Base-by-base conservation (phyloP, 345 rosid species). In the Physaria fendleri region DNA sequence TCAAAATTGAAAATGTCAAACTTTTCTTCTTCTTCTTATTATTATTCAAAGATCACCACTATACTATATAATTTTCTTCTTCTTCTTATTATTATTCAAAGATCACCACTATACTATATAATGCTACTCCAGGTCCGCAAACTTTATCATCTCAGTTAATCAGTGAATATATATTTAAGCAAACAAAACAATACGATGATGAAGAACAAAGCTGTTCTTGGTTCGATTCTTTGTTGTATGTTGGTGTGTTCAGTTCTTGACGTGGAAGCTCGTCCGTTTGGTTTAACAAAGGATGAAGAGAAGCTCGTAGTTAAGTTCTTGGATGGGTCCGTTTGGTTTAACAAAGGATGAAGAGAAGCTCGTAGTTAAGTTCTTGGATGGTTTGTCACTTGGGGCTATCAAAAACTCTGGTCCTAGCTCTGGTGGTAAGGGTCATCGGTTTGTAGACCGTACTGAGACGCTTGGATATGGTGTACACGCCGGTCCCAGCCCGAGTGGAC, bases 331-430 rank as follows among this genome's bases (percentile, higher is more conserved):
- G n/a, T n/a, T n/a, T n/a, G n/a, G n/a, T n/a, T 46, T 55, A 46
- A 45, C 58, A 1, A 56, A 55, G 24, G 37, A 46, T 11, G 69
- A 57, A 5, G 60, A 62, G 53, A 59, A 68, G 41, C 58, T 57
- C 4, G 58, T 48, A 18, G 69, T 64, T 39, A 56, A 68, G 39
- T 65, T 79, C 57, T 65, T 81, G 2, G 80, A 78, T 48, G 82
- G 80, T 35, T 62, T 74, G 17, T 73, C 61, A 5, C 73, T 81
- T 14, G 84, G 82, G 33, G 69, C 78, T 27, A 74, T 81, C 45
- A 84, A 84, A 17, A 21, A 50, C 0, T 74, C 81, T 7, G 87
- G 82, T 66, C 82, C 80, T 5, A 78, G 71, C 51, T 57, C 65
- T 29, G 71, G 87, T 59, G 81, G 81, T 13, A 30, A 30, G 5